phyloP scores from a whole-genome alignment of 371 early-diverging fungal species.

The Rhizopus delemar region DNA sequence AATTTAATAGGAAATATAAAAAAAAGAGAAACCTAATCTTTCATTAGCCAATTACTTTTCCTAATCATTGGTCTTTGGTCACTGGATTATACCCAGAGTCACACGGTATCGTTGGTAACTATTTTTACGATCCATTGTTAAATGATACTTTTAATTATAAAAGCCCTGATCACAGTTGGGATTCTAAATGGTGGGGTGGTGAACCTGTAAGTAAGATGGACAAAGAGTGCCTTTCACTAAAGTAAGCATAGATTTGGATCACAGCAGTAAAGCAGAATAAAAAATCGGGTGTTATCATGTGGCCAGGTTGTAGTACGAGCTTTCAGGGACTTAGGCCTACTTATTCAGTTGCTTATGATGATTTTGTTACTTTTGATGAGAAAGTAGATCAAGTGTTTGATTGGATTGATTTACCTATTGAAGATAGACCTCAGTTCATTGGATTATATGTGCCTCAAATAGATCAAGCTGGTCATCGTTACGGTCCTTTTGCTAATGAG shows the following conservation, averaged over 20 bases:
- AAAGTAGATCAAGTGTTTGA: constrained; percentile 66
- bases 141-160: constrained; percentile 85
- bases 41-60: constrained; percentile 78
- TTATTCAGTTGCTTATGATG: constrained; percentile 60
- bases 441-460: constrained; percentile 81
- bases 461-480: constrained; percentile 80
- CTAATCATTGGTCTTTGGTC: constrained; percentile 91
- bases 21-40: neutral
- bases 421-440: constrained; percentile 75
- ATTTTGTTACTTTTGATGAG: constrained; percentile 51
- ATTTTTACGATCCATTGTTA: constrained; percentile 75
- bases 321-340: constrained; percentile 60
- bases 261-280: constrained; percentile 75
- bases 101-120: constrained; percentile 92
- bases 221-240: neutral
- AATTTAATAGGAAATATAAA: neutral
- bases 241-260: constrained; percentile 77
- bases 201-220: constrained; percentile 69
- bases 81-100: constrained; percentile 91
- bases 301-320: constrained; percentile 82
- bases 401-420: constrained; percentile 80
- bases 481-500: constrained; percentile 74
- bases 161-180: constrained; percentile 60
- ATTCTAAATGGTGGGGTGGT: constrained; percentile 87
- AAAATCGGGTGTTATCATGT: constrained; percentile 78